Percentiles rank a stretch among this genome's conserved stretches.
Evolutionary conservation across 305 asterid genomes (phyloP).

Genomic region (Fraxinus latifolia): DNA sequence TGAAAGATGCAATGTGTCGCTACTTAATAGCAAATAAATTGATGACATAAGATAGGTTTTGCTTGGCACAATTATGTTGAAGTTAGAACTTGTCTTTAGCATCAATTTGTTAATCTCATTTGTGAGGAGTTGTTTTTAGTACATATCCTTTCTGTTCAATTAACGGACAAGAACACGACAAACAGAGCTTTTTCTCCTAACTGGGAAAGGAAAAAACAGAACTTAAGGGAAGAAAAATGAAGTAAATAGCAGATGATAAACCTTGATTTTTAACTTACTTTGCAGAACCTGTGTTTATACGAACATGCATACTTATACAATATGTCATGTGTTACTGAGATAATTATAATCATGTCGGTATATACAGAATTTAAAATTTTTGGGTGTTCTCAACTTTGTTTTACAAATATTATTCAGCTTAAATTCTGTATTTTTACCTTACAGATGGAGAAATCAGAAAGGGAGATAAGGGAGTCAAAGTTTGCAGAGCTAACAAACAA

Average conservation of each 20-base stretch:
- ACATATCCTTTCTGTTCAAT: not conserved
- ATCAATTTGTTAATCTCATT: not conserved
- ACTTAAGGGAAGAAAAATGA: not conserved
- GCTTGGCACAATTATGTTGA: not conserved
- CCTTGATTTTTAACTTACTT: not conserved
- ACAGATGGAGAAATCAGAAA: constrained; percentile 92
- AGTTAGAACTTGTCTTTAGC: not conserved
- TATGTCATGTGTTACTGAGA: constrained; percentile 5
- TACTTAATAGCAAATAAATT: not conserved
- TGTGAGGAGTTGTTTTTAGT: not conserved
- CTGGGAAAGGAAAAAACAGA: not conserved
- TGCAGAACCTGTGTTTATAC: not conserved
- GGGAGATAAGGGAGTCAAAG: constrained; percentile 77
- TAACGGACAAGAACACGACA: not conserved
- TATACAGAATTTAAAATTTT: not conserved
- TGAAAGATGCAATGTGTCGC: not conserved
- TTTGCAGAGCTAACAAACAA: constrained; percentile 84
- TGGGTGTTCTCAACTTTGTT: constrained; percentile 17
- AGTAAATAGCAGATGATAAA: not conserved
- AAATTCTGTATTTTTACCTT: constrained; percentile 16
- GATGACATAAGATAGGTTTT: not conserved
- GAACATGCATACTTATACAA: not conserved
- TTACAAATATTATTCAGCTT: constrained; percentile 8
- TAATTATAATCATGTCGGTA: not conserved
- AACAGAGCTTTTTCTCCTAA: not conserved